Evolutionary conservation across 169 alveolate genomes (phyloP), one percentile per base, ranked within the genome.

Genomic region (Plasmodium vivax): DNA sequence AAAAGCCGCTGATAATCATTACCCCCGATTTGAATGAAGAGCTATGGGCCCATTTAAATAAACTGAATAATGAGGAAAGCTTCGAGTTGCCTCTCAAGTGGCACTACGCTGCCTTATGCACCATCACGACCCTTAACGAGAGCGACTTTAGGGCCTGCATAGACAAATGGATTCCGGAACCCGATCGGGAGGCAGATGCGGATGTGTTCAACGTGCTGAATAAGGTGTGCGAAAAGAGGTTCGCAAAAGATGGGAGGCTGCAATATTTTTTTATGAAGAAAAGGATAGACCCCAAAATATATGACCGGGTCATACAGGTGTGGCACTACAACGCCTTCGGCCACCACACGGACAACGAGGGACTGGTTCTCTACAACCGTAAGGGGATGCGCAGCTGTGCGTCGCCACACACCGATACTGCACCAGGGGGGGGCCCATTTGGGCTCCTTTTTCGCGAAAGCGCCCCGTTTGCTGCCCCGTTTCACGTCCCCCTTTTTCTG

Each of bases 321-420:
- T 97, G 98, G 98, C 97, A 97, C 38, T 93, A 95, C 58, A 97
- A 97, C 93, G 97, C 98, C 36, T 97, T 97, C 51, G 97, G 97
- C 30, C 98, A 97, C 43, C 96, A 96, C 43, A 95, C 97, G 5
- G 97, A 97, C 84, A 96, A 95, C 34, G 97, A 97, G 23, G 98
- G 98, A n/a, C 90, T 96, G 12, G 97, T 96, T 16, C 93, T 96
- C 7, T 96, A 96, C 83, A 94, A 96, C 73, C 93, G 98, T 95
- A 84, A 79, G 97, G 73, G 75, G 30, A 85, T 47, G 58, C 58
- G 10, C n/a, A 0, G 58, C 2, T 47, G 58, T n/a, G 58, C 16
- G n/a, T 47, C 58, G 45, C 45, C 10, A 38, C 9, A 8, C 9
- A 38, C 45, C 9, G 45, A 8, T 38, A 38, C 45, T 38, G 1